These are phyloP conservation scores for Leccinum subgranulosum DNA, from an alignment of 768 basidiomycete genomes.

Conservation along the genomic window DNA sequence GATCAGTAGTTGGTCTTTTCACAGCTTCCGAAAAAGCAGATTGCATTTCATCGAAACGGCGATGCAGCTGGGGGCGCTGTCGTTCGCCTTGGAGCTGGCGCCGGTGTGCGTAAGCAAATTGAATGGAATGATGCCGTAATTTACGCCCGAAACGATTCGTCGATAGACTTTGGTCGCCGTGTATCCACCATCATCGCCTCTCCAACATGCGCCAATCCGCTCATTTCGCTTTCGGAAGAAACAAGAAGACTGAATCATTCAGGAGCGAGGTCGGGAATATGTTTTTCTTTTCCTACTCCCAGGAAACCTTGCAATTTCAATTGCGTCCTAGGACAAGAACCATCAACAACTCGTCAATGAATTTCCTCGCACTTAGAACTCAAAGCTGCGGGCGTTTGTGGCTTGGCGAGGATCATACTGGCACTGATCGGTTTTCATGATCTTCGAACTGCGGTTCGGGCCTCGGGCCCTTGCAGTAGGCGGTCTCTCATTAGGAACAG, in stretches of 20 bases:
- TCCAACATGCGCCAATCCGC: not conserved
- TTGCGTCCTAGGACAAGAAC: not conserved
- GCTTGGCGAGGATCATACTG: not conserved
- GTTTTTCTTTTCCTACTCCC: not conserved
- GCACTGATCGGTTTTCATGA: not conserved
- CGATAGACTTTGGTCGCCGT: not conserved
- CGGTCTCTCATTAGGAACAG: not conserved
- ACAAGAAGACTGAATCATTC: not conserved
- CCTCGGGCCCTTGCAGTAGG: not conserved
- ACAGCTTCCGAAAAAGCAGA: conserved; percentile 1
- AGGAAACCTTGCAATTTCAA: too few species aligned
- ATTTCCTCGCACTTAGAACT: not conserved
- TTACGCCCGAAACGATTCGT: not conserved
- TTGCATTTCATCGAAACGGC: conserved; percentile 3
- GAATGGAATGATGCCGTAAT: conserved; percentile 2
- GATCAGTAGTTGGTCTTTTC: conserved; percentile 10
- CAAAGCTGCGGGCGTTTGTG: not conserved
- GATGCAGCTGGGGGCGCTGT: not conserved
- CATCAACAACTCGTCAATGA: not conserved
- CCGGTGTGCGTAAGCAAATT: not conserved
- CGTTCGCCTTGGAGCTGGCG: not conserved
- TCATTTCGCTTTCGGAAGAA: not conserved
- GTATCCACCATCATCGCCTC: not conserved
- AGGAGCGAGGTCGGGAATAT: not conserved
- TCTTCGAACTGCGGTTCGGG: not conserved